phyloP scores from a whole-genome alignment of 306 rosid species.

The Pyrus communis region DNA sequence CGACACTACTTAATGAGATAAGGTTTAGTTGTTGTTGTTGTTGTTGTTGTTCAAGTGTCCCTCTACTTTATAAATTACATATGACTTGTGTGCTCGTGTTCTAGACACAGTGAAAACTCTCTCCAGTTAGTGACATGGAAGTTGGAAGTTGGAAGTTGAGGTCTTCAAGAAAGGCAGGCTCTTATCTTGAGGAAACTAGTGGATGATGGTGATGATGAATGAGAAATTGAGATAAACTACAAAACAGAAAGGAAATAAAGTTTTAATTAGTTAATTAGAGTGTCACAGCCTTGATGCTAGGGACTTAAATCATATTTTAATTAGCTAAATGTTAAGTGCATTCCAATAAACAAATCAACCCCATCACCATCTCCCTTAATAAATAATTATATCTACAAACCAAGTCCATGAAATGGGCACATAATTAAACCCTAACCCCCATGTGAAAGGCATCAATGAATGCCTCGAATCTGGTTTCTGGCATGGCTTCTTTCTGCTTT shows the following conservation, averaged over 20 bases:
- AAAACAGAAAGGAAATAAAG: neutral
- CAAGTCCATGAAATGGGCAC: conserved; percentile 24
- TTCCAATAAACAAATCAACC: conserved; percentile 15
- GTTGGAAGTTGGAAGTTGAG: neutral
- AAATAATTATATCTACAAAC: conserved; percentile 10
- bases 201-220: conserved; percentile 14
- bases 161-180: conserved; percentile 25
- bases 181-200: conserved; percentile 11
- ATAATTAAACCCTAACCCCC: conserved; percentile 12
- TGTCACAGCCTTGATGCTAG: conserved; percentile 24
- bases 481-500: neutral
- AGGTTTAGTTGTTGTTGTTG: too few relatives aligned
- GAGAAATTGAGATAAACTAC: neutral
- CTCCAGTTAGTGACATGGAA: neutral
- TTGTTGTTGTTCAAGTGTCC: too few relatives aligned
- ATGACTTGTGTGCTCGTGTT: too few relatives aligned
- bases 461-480: conserved; percentile 32
- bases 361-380: conserved; percentile 12
- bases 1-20: too few relatives aligned
- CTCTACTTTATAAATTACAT: too few relatives aligned
- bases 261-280: neutral
- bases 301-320: conserved; percentile 18
- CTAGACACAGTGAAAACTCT: too few relatives aligned
- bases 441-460: conserved; percentile 35
- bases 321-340: neutral